Evolutionary conservation across 805 yeast genomes (phyloP).

Genomic region (Pichia manshurica): DNA sequence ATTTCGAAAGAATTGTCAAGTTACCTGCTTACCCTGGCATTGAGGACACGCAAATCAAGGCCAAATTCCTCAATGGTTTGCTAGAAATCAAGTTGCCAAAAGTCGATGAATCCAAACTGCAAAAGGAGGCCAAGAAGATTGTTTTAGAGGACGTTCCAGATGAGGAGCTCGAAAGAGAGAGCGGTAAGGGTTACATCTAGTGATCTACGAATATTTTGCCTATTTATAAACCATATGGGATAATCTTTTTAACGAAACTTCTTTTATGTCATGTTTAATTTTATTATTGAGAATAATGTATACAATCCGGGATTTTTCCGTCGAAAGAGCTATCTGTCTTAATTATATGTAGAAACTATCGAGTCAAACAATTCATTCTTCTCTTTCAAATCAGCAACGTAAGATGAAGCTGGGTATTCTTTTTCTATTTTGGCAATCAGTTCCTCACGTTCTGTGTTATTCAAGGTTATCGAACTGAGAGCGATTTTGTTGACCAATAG

Average conservation of each 20-base stretch:
- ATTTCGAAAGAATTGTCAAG: slow-evolving; percentile 51
- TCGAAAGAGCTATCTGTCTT: too few relatives aligned
- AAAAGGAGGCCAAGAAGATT: slow-evolving; percentile 22
- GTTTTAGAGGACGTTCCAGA: slow-evolving; percentile 28
- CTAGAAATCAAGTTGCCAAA: slow-evolving; percentile 50
- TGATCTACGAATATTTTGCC: not conserved
- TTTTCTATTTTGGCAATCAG: slow-evolving; percentile 36
- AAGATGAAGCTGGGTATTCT: slow-evolving; percentile 43
- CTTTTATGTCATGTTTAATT: not conserved
- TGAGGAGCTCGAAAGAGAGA: slow-evolving; percentile 27
- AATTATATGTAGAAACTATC: slow-evolving; percentile 39
- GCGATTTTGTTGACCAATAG: slow-evolving; percentile 63
- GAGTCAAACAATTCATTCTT: slow-evolving; percentile 63
- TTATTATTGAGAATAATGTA: too few relatives aligned
- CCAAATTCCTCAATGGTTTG: slow-evolving; percentile 49
- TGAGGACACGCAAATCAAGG: slow-evolving; percentile 48
- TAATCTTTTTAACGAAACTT: too few relatives aligned
- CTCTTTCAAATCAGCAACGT: slow-evolving; percentile 51
- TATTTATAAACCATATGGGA: too few relatives aligned
- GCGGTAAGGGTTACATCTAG: slow-evolving; percentile 10
- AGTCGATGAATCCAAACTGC: slow-evolving; percentile 15
- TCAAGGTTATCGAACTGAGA: slow-evolving; percentile 51
- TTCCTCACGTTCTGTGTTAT: slow-evolving; percentile 11
- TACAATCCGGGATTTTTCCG: too few relatives aligned
- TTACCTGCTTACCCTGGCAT: slow-evolving; percentile 50